These are phyloP conservation scores for Abelmoschus esculentus DNA, from an alignment of 345 rosid genomes.

Conservation along the genomic window DNA sequence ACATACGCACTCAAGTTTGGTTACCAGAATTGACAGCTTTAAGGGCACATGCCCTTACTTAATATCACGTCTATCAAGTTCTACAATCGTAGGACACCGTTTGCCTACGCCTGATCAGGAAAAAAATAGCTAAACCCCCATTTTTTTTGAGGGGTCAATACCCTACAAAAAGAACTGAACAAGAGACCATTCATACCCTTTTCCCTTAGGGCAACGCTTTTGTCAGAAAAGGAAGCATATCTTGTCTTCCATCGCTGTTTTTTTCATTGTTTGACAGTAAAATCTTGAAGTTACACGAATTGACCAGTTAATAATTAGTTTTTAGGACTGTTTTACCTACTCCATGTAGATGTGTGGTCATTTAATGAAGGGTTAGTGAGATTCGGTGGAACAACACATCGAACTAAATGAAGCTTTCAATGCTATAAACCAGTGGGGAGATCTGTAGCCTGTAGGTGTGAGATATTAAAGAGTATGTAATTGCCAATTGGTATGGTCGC, in stretches of 20 bases:
- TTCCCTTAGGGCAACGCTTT: neutral
- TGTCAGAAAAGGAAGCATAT: neutral
- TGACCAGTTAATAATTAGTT: neutral
- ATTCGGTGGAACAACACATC: slow-evolving; percentile 6
- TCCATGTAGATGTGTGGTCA: neutral
- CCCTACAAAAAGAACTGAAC: neutral
- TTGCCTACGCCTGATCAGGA: neutral
- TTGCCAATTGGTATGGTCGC: neutral
- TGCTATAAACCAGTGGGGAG: neutral
- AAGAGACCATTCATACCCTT: neutral
- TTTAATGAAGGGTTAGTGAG: too few relatives aligned
- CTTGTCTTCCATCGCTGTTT: neutral
- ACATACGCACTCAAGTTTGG: too few relatives aligned
- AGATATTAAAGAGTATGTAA: neutral
- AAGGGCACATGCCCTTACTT: slow-evolving; percentile 9
- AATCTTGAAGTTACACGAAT: neutral
- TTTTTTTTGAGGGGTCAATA: neutral
- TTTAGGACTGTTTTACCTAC: neutral
- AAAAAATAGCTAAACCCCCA: neutral
- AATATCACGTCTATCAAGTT: neutral
- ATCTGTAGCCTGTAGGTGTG: neutral
- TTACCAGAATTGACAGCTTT: slow-evolving; percentile 5
- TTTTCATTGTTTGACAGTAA: neutral
- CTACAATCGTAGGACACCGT: slow-evolving; percentile 6
- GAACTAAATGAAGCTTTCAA: neutral